Percentiles rank a stretch among this genome's conserved stretches.
phyloP scores from a whole-genome alignment of 148 eudicot species.

The Dianthus caryophyllus region DNA sequence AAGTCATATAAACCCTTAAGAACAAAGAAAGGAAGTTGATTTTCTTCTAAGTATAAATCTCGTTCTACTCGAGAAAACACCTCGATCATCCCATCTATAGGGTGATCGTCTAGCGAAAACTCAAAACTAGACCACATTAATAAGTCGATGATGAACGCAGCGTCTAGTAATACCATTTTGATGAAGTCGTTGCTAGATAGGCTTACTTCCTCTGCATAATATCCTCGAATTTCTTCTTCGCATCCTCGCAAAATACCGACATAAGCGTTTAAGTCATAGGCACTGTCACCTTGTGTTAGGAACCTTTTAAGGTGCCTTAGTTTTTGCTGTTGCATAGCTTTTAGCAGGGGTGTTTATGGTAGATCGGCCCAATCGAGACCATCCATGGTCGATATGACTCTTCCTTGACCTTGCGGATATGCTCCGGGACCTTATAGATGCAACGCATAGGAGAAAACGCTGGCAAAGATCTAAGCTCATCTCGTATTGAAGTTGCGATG shows the following conservation, averaged over 20 bases:
- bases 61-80: slow-evolving; percentile 1
- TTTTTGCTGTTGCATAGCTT: slow-evolving; percentile 24
- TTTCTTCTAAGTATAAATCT: slow-evolving; percentile 22
- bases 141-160: slow-evolving; percentile 20
- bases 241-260: not conserved
- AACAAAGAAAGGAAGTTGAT: slow-evolving; percentile 29
- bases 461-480: not conserved
- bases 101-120: not conserved
- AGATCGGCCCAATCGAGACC: slow-evolving; percentile 24
- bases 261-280: not conserved
- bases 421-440: slow-evolving; percentile 20
- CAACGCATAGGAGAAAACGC: slow-evolving; percentile 1
- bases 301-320: slow-evolving; percentile 16
- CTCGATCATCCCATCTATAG: slow-evolving; percentile 3
- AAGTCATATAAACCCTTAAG: slow-evolving; percentile 18
- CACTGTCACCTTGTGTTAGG: not conserved
- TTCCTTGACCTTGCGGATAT: slow-evolving; percentile 15
- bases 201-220: slow-evolving; percentile 14
- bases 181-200: slow-evolving; percentile 16
- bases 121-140: not conserved
- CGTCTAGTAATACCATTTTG: slow-evolving; percentile 26
- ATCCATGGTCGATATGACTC: slow-evolving; percentile 18
- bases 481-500: slow-evolving; percentile 4
- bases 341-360: slow-evolving; percentile 11
- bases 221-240: slow-evolving; percentile 12